phyloP scores from a whole-genome alignment of 2,329 filamentous ascomycete species.

The Colletotrichum chrysophilum region DNA sequence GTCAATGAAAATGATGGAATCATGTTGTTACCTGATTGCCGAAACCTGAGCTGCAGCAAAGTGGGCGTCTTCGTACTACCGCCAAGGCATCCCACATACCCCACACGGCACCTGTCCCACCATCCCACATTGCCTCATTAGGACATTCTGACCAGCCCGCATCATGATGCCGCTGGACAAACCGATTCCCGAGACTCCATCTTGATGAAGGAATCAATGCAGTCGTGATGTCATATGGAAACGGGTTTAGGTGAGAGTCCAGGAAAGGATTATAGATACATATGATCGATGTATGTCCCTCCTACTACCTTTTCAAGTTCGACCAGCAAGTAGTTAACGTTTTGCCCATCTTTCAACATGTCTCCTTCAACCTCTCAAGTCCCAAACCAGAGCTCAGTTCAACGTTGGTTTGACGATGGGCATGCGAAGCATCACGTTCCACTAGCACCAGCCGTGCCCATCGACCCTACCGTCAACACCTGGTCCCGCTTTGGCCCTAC shows the following conservation, averaged over 20 bases:
- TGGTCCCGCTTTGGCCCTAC: not conserved
- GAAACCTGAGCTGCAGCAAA: not conserved
- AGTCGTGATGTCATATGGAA: not conserved
- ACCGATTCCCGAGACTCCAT: not conserved
- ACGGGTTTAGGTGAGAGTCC: fast-evolving
- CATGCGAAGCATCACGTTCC: not conserved
- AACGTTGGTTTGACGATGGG: not conserved
- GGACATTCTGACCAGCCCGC: not conserved
- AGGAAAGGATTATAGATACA: not conserved
- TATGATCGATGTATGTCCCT: not conserved
- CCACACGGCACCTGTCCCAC: not conserved
- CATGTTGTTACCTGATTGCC: fast-evolving
- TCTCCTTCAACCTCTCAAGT: not conserved
- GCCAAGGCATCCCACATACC: not conserved
- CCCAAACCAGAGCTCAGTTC: not conserved
- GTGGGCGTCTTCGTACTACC: not conserved
- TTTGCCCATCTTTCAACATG: not conserved
- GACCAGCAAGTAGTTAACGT: not conserved
- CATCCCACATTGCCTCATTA: not conserved
- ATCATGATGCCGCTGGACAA: not conserved
- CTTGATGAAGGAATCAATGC: not conserved
- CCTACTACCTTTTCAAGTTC: fast-evolving
- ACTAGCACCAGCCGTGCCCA: not conserved
- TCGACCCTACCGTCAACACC: not conserved
- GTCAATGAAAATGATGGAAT: not conserved